Conservation (phyloP, 768 basidiomycete species). For the Leccinum olivaceopallidum region DNA sequence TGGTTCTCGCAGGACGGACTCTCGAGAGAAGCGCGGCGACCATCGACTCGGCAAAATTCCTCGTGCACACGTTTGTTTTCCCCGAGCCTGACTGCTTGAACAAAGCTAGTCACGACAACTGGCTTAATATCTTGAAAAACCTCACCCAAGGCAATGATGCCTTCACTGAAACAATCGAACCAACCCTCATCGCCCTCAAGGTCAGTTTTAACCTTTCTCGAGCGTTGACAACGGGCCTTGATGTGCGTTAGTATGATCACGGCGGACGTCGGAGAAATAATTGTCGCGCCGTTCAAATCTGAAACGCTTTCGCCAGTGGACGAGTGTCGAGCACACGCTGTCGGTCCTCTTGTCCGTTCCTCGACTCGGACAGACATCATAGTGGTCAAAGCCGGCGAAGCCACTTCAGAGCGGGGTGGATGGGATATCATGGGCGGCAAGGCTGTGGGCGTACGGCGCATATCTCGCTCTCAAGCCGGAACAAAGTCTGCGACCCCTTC, state of each 20-base stretch:
- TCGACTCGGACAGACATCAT: conserved; percentile 49
- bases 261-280: conserved; percentile 73
- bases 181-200: conserved; percentile 46
- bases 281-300: conserved; percentile 46
- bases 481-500: conserved; percentile 25
- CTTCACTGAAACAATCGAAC: conserved; percentile 42
- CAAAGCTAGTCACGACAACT: conserved; percentile 58
- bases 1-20: conserved; percentile 74
- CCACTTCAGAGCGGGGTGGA: conserved; percentile 70
- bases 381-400: conserved; percentile 52
- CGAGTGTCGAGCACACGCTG: conserved; percentile 30
- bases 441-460: conserved; percentile 71
- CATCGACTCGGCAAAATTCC: conserved; percentile 65
- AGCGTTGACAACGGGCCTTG: conserved; percentile 7
- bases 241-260: conserved; percentile 51
- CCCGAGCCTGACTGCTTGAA: conserved; percentile 70
- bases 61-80: conserved; percentile 84
- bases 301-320: conserved; percentile 44
- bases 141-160: conserved; percentile 39
- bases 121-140: conserved; percentile 57
- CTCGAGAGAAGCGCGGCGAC: conserved; percentile 50
- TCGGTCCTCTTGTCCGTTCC: conserved; percentile 38
- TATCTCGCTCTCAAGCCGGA: conserved; percentile 44
- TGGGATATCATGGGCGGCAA: conserved; percentile 67
- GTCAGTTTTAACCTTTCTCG: conserved; percentile 29